These are phyloP conservation scores for Sugiyamaella xylanicola DNA, from an alignment of 1,139 yeast species.

Conservation along the genomic window DNA sequence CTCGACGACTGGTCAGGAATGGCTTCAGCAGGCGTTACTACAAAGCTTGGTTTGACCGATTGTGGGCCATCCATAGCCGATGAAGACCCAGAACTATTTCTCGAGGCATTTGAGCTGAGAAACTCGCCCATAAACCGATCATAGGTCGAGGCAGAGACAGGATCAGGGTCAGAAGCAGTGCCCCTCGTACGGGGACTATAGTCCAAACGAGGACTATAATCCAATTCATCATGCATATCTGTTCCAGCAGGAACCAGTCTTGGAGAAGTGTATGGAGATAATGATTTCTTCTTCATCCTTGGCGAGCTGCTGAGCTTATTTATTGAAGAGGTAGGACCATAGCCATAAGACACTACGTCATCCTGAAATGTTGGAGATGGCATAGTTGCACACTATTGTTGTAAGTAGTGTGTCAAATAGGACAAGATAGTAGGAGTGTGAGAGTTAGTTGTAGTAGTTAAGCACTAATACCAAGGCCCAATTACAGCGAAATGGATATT, in stretches of 20 bases:
- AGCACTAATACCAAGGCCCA: no score
- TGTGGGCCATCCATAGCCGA: constrained; percentile 12
- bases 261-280: constrained; percentile 13
- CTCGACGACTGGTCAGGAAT: constrained; percentile 14
- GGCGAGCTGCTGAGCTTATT: not conserved
- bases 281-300: not conserved
- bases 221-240: not conserved
- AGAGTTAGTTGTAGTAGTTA: no score
- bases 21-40: constrained; percentile 14
- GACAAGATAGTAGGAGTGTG: no score
- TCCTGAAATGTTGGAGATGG: constrained; percentile 15
- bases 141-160: constrained; percentile 14
- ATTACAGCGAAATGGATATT: no score
- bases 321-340: constrained; percentile 25
- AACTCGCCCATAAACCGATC: constrained; percentile 16
- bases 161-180: constrained; percentile 10
- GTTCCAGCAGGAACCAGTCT: constrained; percentile 17
- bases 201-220: not conserved
- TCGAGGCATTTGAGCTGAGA: not conserved
- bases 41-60: constrained; percentile 11
- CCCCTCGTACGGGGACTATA: constrained; percentile 1
- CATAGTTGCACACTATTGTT: constrained; percentile 2
- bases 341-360: constrained; percentile 24
- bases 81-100: not conserved
- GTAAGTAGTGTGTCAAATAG: no score